These are phyloP conservation scores for Micromonas commoda DNA, from an alignment of 139 green algal genomes.

Conservation along the genomic window DNA sequence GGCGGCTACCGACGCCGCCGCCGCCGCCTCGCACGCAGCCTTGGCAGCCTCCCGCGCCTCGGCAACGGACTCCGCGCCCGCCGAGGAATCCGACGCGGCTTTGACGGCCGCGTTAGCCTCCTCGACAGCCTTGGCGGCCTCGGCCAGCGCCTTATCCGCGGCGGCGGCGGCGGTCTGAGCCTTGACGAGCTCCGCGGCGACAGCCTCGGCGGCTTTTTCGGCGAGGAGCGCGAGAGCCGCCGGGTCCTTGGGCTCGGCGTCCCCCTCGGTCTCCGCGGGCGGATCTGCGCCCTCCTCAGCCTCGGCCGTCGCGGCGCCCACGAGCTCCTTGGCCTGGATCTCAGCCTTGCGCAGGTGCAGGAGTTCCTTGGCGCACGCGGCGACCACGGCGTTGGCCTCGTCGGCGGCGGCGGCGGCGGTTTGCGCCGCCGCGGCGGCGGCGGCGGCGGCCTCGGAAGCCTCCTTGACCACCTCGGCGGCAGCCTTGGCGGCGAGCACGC, in stretches of 20 bases:
- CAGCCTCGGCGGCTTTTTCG: conserved; percentile 24
- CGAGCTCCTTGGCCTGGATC: conserved; percentile 53
- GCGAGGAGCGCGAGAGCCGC: conserved; percentile 44
- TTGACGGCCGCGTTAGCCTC: conserved; percentile 41
- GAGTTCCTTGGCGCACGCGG: not conserved
- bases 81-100: no score
- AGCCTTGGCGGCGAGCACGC: conserved; percentile 4
- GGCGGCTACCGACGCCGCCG: no score
- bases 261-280: conserved; percentile 43
- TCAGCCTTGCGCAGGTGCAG: conserved; percentile 20
- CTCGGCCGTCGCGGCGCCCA: conserved; percentile 60
- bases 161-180: conserved; percentile 38
- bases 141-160: conserved; percentile 40
- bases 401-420: conserved; percentile 35
- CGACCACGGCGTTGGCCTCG: not conserved
- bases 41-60: conserved; percentile 37
- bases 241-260: conserved; percentile 44
- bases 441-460: conserved; percentile 20
- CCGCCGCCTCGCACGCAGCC: conserved; percentile 29
- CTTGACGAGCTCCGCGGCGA: conserved; percentile 46
- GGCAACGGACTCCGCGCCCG: conserved; percentile 39
- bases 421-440: conserved; percentile 45
- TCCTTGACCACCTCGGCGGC: not conserved
- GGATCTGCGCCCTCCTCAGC: conserved; percentile 47
- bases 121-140: conserved; percentile 35